Conservation (phyloP, 2,329 filamentous ascomycete species). For the Fusarium sp. region DNA sequence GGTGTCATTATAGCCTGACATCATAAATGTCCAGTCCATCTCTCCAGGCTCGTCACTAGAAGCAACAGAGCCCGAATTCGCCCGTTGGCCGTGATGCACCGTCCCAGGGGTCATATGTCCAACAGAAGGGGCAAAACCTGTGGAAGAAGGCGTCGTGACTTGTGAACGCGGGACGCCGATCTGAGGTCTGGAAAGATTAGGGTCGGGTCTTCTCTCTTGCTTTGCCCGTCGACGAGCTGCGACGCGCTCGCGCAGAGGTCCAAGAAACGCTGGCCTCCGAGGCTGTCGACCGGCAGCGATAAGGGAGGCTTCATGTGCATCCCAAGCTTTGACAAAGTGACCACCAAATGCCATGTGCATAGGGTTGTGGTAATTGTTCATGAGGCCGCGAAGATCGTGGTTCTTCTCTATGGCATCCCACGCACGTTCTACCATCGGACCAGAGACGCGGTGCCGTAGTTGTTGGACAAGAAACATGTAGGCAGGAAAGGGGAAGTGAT, state of each 20-base stretch:
- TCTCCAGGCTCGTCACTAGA: constrained; percentile 49
- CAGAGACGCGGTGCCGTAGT: constrained; percentile 62
- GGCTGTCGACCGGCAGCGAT: constrained; percentile 56
- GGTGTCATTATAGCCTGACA: constrained; percentile 56
- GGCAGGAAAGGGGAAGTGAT: constrained; percentile 70
- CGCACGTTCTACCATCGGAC: constrained; percentile 67
- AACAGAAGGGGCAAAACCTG: constrained; percentile 50
- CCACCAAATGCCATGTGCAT: constrained; percentile 68
- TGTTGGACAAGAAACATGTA: constrained; percentile 70
- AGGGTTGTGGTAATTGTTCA: constrained; percentile 63
- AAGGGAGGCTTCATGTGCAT: constrained; percentile 63
- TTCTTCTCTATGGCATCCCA: constrained; percentile 68
- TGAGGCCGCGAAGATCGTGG: constrained; percentile 62
- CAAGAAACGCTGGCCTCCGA: constrained; percentile 60
- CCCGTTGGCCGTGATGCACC: constrained; percentile 11
- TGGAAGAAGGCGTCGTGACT: constrained; percentile 41
- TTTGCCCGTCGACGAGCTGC: constrained; percentile 50
- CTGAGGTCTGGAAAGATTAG: constrained; percentile 39
- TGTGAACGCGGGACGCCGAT: constrained; percentile 41
- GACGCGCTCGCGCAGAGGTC: constrained; percentile 58
- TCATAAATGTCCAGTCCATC: constrained; percentile 63
- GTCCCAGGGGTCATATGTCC: constrained; percentile 32
- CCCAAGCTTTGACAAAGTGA: constrained; percentile 72
- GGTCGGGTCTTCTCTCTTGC: constrained; percentile 44
- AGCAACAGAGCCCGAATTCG: constrained; percentile 32